Conservation (phyloP, 1,139 yeast genomes). For the Pichia cactophila region DNA sequence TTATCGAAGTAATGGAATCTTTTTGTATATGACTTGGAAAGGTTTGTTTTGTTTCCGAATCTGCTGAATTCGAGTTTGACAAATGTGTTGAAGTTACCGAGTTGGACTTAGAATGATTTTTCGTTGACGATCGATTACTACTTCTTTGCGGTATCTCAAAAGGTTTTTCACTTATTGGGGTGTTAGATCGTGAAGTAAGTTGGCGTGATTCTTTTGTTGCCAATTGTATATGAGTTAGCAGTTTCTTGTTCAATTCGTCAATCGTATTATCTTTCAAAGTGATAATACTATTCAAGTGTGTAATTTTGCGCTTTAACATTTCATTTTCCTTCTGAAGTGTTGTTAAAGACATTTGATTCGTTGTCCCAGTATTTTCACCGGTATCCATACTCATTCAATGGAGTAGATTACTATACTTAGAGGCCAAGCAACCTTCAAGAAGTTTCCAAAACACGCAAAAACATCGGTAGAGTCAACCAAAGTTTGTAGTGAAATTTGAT, state of each 20-base stretch:
- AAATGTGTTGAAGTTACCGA: neutral
- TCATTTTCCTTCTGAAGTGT: slow-evolving; percentile 8
- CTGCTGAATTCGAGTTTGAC: neutral
- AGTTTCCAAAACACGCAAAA: neutral
- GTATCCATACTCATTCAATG: neutral
- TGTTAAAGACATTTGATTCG: neutral
- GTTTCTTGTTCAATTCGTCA: slow-evolving; percentile 7
- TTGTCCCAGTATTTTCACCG: neutral
- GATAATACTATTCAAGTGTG: slow-evolving; percentile 8
- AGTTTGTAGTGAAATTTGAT: neutral
- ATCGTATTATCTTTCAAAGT: slow-evolving; percentile 9
- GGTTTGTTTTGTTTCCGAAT: neutral
- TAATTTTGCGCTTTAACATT: slow-evolving; percentile 6
- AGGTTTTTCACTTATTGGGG: slow-evolving; percentile 1
- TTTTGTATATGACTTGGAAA: slow-evolving; percentile 1
- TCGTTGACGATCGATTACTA: slow-evolving; percentile 5
- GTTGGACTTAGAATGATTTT: neutral
- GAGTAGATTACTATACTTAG: too few species aligned
- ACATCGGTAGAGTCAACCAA: slow-evolving; percentile 1
- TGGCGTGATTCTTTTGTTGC: neutral
- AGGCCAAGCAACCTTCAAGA: neutral
- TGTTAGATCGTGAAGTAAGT: neutral
- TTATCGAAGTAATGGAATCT: slow-evolving; percentile 8
- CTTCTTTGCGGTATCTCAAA: slow-evolving; percentile 11
- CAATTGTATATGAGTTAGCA: neutral